Conservation (phyloP, 768 basidiomycete species). For the Serpula lacrymans region DNA sequence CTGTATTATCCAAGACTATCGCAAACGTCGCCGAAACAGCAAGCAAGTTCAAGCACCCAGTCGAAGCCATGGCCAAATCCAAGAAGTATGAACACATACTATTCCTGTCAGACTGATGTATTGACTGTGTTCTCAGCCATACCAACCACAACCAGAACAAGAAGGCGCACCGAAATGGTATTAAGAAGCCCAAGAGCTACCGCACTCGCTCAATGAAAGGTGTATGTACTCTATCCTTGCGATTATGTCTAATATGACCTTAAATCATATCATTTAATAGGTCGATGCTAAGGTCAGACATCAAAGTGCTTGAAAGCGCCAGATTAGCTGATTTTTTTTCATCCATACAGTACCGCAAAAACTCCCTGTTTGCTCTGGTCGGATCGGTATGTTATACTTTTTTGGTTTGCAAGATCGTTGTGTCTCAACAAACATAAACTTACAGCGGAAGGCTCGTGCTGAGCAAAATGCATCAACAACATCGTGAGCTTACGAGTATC, state of each 20-base stretch:
- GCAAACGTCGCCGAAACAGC: not conserved
- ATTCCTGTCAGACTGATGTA: conserved; percentile 5
- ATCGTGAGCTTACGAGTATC: conserved; percentile 14
- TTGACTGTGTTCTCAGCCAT: conserved; percentile 47
- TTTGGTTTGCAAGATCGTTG: not conserved
- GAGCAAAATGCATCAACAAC: conserved; percentile 54
- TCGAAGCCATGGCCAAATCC: conserved; percentile 85
- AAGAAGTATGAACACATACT: conserved; percentile 74
- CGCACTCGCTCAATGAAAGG: conserved; percentile 83
- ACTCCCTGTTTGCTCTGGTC: conserved; percentile 64
- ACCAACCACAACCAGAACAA: conserved; percentile 95
- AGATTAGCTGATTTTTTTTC: conserved; percentile 10
- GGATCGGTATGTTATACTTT: conserved; percentile 62
- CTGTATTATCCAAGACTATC: conserved; percentile 3
- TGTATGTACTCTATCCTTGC: conserved; percentile 52
- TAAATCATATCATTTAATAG: conserved; percentile 33
- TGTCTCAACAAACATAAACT: conserved; percentile 6
- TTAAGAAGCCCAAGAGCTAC: conserved; percentile 75
- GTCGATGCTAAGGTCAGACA: conserved; percentile 73
- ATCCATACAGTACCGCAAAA: conserved; percentile 72
- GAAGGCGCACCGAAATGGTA: conserved; percentile 98
- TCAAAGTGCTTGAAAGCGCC: conserved; percentile 6
- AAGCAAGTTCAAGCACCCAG: conserved; percentile 10
- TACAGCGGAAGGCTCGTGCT: conserved; percentile 62
- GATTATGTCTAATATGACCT: conserved; percentile 5